Conservation (phyloP, 768 basidiomycete species). For the Lentinula detonsa region DNA sequence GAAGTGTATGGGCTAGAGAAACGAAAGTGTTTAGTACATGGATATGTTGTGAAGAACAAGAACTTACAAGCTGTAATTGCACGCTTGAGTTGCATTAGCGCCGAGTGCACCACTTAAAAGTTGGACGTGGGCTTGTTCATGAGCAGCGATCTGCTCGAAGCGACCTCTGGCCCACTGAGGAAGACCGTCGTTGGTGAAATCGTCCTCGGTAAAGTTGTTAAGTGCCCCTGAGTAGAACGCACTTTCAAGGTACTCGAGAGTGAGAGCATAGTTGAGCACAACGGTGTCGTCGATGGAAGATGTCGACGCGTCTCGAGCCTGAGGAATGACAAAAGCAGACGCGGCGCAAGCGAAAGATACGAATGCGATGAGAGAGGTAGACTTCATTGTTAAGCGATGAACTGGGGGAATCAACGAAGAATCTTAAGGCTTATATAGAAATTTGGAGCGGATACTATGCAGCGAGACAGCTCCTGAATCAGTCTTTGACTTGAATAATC, state of each 20-base stretch:
- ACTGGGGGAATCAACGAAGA: background rate
- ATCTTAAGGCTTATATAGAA: background rate
- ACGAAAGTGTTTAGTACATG: background rate
- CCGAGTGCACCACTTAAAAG: constrained; percentile 42
- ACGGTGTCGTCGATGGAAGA: background rate
- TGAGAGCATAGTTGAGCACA: background rate
- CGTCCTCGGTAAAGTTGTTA: constrained; percentile 33
- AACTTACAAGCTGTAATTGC: constrained; percentile 55
- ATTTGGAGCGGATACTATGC: too few species aligned
- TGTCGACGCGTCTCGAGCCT: background rate
- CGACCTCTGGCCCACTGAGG: constrained; percentile 42
- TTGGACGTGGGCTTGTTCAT: constrained; percentile 50
- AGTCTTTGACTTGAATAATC: too few species aligned
- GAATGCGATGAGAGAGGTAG: background rate
- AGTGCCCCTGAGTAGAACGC: constrained; percentile 40
- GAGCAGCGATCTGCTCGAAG: constrained; percentile 44
- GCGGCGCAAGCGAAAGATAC: background rate
- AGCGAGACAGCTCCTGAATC: too few species aligned
- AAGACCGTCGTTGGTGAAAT: constrained; percentile 43
- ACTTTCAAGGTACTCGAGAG: constrained; percentile 40
- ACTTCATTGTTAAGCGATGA: background rate
- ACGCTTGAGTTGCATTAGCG: constrained; percentile 36
- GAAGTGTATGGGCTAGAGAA: constrained; percentile 36
- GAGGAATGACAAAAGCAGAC: background rate
- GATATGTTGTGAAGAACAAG: background rate